These are phyloP conservation scores for Boletus speciosus DNA, from an alignment of 768 basidiomycete species.

Conservation along the genomic window DNA sequence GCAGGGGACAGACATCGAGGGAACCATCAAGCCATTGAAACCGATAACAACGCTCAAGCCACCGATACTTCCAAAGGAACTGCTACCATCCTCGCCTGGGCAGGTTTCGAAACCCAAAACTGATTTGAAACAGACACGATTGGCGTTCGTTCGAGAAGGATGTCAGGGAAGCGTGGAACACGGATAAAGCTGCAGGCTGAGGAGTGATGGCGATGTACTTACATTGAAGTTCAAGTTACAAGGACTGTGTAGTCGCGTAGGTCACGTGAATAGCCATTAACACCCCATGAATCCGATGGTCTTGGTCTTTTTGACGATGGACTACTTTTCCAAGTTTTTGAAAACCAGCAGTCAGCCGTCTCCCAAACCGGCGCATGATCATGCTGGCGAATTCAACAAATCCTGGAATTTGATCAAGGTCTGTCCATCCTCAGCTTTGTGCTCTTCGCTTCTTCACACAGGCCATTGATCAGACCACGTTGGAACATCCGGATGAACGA, in stretches of 20 bases:
- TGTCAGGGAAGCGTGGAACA: background rate
- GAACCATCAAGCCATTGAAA: constrained; percentile 18
- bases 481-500: constrained; percentile 86
- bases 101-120: constrained; percentile 3
- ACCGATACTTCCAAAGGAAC: constrained; percentile 28
- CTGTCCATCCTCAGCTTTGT: constrained; percentile 7
- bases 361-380: constrained; percentile 56
- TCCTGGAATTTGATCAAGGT: constrained; percentile 80
- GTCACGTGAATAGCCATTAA: constrained; percentile 14
- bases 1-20: background rate
- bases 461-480: constrained; percentile 55
- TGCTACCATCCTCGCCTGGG: constrained; percentile 9
- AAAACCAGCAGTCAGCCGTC: constrained; percentile 37
- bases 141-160: constrained; percentile 16
- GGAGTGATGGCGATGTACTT: background rate
- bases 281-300: background rate
- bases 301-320: constrained; percentile 43
- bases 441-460: constrained; percentile 3
- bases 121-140: constrained; percentile 17
- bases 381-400: constrained; percentile 66
- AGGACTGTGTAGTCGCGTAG: background rate
- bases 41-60: constrained; percentile 30
- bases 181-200: background rate
- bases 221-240: background rate
- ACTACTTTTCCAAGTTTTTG: constrained; percentile 85